phyloP scores from a whole-genome alignment of 371 early-diverging fungal genomes.

The Cokeromyces recurvatus region DNA sequence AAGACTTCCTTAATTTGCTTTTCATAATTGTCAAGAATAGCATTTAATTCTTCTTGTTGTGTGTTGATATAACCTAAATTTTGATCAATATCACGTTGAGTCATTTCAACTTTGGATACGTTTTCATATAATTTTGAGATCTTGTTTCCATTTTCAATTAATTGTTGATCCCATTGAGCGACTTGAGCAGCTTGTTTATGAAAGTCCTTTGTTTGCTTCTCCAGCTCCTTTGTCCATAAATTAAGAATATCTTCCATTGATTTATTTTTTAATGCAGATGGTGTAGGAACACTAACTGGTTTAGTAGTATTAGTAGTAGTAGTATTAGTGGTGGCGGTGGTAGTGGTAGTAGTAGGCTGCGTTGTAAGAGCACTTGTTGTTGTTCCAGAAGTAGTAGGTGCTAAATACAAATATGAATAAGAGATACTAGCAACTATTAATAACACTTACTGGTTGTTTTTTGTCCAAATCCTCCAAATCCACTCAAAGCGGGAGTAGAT shows the following conservation, averaged over 20 bases:
- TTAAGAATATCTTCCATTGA: slow-evolving; percentile 86
- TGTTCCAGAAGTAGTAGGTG: not conserved
- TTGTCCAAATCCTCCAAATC: slow-evolving; percentile 17
- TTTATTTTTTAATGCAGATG: slow-evolving; percentile 69
- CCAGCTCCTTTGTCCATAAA: slow-evolving; percentile 81
- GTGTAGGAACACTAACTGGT: slow-evolving; percentile 36
- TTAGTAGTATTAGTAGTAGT: slow-evolving; percentile 22
- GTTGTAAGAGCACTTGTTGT: slow-evolving; percentile 3
- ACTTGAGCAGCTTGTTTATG: slow-evolving; percentile 82
- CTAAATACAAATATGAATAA: not conserved
- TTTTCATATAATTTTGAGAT: slow-evolving; percentile 72
- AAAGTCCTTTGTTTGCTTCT: slow-evolving; percentile 76
- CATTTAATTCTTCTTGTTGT: slow-evolving; percentile 79
- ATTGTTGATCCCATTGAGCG: slow-evolving; percentile 78
- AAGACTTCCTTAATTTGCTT: slow-evolving; percentile 56
- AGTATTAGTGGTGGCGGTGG: slow-evolving; percentile 21
- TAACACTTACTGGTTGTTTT: too few relatives aligned
- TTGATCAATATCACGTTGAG: slow-evolving; percentile 78
- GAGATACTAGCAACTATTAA: too few relatives aligned
- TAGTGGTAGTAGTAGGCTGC: slow-evolving; percentile 4
- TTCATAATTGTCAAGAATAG: slow-evolving; percentile 79
- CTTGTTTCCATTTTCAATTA: slow-evolving; percentile 82
- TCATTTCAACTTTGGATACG: slow-evolving; percentile 65
- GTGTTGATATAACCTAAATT: slow-evolving; percentile 80
- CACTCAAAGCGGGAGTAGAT: slow-evolving; percentile 4